Percentiles rank a stretch among this genome's conserved stretches.
Conservation (phyloP, 805 yeast species). For the Crinitomyces ghanaensis region DNA sequence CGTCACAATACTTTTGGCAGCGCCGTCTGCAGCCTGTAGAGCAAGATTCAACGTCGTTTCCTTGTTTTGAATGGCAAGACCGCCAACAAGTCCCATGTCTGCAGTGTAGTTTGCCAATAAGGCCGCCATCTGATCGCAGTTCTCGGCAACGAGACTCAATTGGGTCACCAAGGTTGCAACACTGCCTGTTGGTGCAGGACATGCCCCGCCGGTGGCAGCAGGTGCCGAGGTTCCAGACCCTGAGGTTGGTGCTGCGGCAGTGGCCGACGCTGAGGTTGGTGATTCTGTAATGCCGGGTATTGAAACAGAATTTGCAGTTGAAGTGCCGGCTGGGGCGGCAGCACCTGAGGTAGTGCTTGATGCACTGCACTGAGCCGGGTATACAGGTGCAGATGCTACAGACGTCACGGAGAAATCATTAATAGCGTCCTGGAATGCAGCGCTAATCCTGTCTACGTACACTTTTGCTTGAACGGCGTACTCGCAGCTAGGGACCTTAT, state of each 20-base stretch:
- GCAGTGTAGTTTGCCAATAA: conserved; percentile 7
- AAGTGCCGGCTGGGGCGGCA: no score
- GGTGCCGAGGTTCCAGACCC: no score
- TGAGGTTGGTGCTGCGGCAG: no score
- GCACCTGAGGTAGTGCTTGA: no score
- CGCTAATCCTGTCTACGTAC: conserved; percentile 2
- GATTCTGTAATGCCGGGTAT: no score
- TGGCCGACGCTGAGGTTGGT: no score
- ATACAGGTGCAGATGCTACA: no score
- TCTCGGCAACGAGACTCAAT: conserved; percentile 5
- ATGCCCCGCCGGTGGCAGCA: background rate
- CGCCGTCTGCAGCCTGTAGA: conserved; percentile 8
- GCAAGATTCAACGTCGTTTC: conserved; percentile 15
- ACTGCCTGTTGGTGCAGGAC: conserved; percentile 8
- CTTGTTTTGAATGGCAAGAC: conserved; percentile 20
- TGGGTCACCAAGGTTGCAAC: conserved; percentile 9
- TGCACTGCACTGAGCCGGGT: no score
- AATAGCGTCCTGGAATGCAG: conserved; percentile 8
- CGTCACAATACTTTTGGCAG: conserved; percentile 5
- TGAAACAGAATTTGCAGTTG: no score
- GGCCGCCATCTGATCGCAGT: background rate
- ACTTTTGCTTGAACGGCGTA: conserved; percentile 2
- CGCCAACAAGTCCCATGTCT: conserved; percentile 19
- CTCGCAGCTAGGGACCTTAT: conserved; percentile 2
- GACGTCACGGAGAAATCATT: conserved; percentile 8